Percentiles rank a stretch among this genome's conserved stretches.
phyloP scores from a whole-genome alignment of 2,329 filamentous ascomycete species.

The Lasiodiplodia citricola region DNA sequence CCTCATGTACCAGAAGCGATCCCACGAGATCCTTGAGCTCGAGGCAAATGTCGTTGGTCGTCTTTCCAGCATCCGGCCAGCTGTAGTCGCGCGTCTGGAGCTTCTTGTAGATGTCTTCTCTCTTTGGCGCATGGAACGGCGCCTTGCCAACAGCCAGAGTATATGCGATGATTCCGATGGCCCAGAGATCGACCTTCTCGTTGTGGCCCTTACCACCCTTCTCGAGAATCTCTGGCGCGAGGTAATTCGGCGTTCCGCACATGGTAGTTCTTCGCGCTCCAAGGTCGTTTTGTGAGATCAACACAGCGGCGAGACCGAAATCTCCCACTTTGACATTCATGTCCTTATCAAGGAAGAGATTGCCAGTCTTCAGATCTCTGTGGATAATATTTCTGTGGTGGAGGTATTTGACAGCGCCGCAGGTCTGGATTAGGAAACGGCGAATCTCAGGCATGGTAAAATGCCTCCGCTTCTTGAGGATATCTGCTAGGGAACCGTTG shows the following conservation, averaged over 20 bases:
- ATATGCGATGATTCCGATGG: conserved; percentile 96
- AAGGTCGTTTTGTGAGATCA: conserved; percentile 91
- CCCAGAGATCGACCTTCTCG: conserved; percentile 98
- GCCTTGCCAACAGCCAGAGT: conserved; percentile 96
- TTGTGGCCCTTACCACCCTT: conserved; percentile 95
- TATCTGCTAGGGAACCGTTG: conserved; percentile 96
- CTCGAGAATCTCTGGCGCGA: conserved; percentile 93
- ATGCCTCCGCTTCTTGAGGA: conserved; percentile 90
- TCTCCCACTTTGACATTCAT: conserved; percentile 99
- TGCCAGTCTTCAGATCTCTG: conserved; percentile 96
- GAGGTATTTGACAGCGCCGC: conserved; percentile 97
- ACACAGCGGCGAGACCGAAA: conserved; percentile 89
- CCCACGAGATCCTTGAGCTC: conserved; percentile 81
- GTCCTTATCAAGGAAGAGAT: conserved; percentile 89
- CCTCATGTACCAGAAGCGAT: conserved; percentile 75
- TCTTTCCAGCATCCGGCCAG: conserved; percentile 72
- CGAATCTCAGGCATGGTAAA: conserved; percentile 93
- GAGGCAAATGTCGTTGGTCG: conserved; percentile 72
- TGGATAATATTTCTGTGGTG: conserved; percentile 96
- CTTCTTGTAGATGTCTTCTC: conserved; percentile 80
- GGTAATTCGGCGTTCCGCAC: conserved; percentile 97
- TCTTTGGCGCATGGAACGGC: conserved; percentile 90
- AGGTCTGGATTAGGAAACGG: conserved; percentile 92
- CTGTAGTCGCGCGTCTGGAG: conserved; percentile 76
- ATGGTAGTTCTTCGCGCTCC: conserved; percentile 87